Percentiles rank a stretch among this genome's conserved stretches.
These are phyloP conservation scores for Breynia disticha DNA, from an alignment of 441 rosid genomes.

Conservation along the genomic window DNA sequence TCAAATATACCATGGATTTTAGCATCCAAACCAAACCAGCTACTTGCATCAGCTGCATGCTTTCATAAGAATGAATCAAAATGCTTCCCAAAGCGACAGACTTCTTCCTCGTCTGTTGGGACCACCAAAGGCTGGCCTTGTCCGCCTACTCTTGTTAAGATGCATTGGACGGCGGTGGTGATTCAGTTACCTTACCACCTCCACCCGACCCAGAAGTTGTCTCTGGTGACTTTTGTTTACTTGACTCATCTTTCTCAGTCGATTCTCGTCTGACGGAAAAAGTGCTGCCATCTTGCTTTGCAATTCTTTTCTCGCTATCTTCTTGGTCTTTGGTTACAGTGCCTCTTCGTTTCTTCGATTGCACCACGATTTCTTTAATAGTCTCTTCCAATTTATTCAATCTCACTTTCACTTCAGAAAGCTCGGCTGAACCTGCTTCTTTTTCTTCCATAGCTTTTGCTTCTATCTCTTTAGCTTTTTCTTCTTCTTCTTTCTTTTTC, in stretches of 20 bases:
- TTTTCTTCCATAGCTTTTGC: conserved; percentile 35
- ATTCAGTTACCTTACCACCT: conserved; percentile 4
- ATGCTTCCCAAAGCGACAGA: no score
- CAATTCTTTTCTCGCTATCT: conserved; percentile 17
- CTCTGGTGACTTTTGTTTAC: conserved; percentile 13
- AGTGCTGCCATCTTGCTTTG: conserved; percentile 8
- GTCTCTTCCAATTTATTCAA: conserved; percentile 65
- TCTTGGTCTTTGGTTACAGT: conserved; percentile 25
- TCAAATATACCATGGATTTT: no score
- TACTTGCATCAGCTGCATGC: no score
- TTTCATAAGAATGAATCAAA: no score
- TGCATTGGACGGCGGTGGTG: conserved; percentile 10
- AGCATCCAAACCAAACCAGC: no score
- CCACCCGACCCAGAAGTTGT: conserved; percentile 4
- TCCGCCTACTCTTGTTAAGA: conserved; percentile 20
- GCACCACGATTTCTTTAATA: conserved; percentile 51
- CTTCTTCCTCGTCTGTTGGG: conserved; percentile 1
- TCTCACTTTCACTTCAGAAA: conserved; percentile 64
- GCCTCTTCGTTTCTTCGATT: conserved; percentile 38
- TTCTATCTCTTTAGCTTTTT: conserved; percentile 44
- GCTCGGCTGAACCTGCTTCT: conserved; percentile 29
- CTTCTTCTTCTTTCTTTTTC: conserved; percentile 49
- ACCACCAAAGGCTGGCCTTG: conserved; percentile 14
- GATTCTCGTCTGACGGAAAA: conserved; percentile 15
- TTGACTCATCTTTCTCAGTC: conserved; percentile 11